Percentiles rank a stretch among this genome's conserved stretches.
These are phyloP conservation scores for Microbotryum saponariae DNA, from an alignment of 1,284 basidiomycete species.

Conservation along the genomic window DNA sequence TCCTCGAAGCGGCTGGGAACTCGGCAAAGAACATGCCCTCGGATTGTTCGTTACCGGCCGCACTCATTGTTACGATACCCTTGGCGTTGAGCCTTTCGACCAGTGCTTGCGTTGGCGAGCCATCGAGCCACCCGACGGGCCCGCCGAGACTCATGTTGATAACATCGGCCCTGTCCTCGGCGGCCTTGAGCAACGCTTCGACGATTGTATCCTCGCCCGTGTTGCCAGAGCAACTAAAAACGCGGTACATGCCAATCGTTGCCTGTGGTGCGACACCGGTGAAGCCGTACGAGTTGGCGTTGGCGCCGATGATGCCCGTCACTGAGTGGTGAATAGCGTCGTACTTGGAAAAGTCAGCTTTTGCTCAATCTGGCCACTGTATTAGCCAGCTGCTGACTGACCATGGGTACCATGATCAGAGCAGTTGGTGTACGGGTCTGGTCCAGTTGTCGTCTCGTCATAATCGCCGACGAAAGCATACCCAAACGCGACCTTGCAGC, in stretches of 20 bases:
- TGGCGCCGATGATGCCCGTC: slow-evolving; percentile 31
- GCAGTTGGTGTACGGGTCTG: slow-evolving; percentile 35
- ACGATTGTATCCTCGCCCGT: slow-evolving; percentile 19
- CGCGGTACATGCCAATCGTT: slow-evolving; percentile 31
- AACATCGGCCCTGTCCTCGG: slow-evolving; percentile 19
- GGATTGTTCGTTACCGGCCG: slow-evolving; percentile 21
- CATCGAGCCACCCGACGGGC: slow-evolving; percentile 19
- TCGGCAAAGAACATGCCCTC: slow-evolving; percentile 28
- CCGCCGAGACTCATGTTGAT: slow-evolving; percentile 22
- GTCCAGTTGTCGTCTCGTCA: slow-evolving; percentile 35
- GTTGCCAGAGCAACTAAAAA: slow-evolving; percentile 13
- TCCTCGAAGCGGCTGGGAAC: slow-evolving; percentile 12
- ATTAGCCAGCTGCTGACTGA: neutral
- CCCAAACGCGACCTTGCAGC: slow-evolving; percentile 55
- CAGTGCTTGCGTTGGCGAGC: slow-evolving; percentile 14
- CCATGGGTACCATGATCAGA: slow-evolving; percentile 15
- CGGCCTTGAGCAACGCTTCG: slow-evolving; percentile 7
- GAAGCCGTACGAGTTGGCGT: slow-evolving; percentile 32
- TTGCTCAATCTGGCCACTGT: neutral
- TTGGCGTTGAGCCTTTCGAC: slow-evolving; percentile 11
- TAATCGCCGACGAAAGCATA: slow-evolving; percentile 48
- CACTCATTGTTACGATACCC: slow-evolving; percentile 14
- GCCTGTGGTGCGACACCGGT: slow-evolving; percentile 29
- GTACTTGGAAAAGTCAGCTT: neutral
- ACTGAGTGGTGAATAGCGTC: slow-evolving; percentile 21